Base-by-base conservation (phyloP, 129 eudicot genomes). In the Saposhnikovia divaricata region DNA sequence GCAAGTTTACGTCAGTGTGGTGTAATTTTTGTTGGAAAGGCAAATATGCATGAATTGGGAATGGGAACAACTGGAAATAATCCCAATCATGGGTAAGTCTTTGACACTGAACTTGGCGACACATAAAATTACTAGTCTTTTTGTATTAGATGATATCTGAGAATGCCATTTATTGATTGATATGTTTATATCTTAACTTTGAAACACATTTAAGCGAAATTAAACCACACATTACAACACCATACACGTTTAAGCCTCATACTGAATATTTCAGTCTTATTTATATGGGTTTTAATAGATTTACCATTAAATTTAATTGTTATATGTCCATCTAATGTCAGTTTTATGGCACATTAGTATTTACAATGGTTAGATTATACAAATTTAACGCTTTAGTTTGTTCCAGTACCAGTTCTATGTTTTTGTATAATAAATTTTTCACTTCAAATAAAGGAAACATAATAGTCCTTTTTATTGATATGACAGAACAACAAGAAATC, bases 1-100 rank as follows among this genome's bases (percentile, higher is more conserved):
- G 90, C 94, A 82, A 89, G 76, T 75, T 88, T 95, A 80, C 88
- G 99, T 42, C 85, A 88, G 53, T 92, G 97, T 85, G 99, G 99
- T 76, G 97, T 82, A 75, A 86, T 95, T 73, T 89, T 95, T 76
- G 96, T 95, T 70, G 99, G 99, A 78, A 95, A 95, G 87, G 97
- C 97, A 83, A 95, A 95, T 87, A 95, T 95, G 99, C 99, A 95
- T 90, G 99, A 95, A 88, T 63, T 95, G 76, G 99, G 99, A 75
- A 87, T 95, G 82, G 99, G 99, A 68, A 90, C 96, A 25, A 95
- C 97, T 23, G 99, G 99, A 85, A 88, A 90, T 81, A 95, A 95
- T 85, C 92, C 99, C 13, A 95, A 95, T 83, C 81, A 95, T 79
- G 99, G 99, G 98, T 90, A 79, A 74, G 77, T 74, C 19, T 45